These are phyloP conservation scores for Teratosphaeria pseudoeucalypti DNA, from an alignment of 2,329 filamentous ascomycete species.

Conservation along the genomic window DNA sequence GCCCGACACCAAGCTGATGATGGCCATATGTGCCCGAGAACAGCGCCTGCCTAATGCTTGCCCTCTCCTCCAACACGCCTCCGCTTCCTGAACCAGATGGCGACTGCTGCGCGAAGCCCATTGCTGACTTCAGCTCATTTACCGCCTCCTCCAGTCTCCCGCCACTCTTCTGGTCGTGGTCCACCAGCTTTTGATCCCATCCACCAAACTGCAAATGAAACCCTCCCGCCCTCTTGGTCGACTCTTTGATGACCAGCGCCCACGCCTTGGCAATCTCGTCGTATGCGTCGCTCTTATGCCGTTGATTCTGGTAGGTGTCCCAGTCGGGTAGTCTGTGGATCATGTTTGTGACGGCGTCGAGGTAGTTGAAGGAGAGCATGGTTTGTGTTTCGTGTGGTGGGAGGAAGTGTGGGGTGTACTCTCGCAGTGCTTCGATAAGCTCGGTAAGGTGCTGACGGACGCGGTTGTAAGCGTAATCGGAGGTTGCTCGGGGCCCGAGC, in stretches of 20 bases:
- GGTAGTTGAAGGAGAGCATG: slow-evolving; percentile 72
- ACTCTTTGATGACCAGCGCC: slow-evolving; percentile 83
- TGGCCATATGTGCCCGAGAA: slow-evolving; percentile 33
- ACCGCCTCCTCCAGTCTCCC: slow-evolving; percentile 74
- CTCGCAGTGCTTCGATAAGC: slow-evolving; percentile 78
- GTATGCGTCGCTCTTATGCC: slow-evolving; percentile 91
- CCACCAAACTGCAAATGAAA: slow-evolving; percentile 80
- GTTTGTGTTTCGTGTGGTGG: slow-evolving; percentile 81
- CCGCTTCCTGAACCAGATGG: slow-evolving; percentile 13
- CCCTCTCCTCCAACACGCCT: slow-evolving; percentile 26
- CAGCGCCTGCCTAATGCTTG: slow-evolving; percentile 41
- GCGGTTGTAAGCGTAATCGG: slow-evolving; percentile 91
- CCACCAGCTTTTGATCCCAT: slow-evolving; percentile 80
- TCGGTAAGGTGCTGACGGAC: slow-evolving; percentile 71
- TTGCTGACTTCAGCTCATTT: slow-evolving; percentile 59
- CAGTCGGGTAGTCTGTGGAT: slow-evolving; percentile 85
- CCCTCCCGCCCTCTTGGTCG: slow-evolving; percentile 79
- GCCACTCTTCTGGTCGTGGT: slow-evolving; percentile 78
- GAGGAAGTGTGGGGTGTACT: slow-evolving; percentile 92
- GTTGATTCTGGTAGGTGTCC: slow-evolving; percentile 77
- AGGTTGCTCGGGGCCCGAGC: slow-evolving; percentile 69
- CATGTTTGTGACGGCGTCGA: slow-evolving; percentile 82
- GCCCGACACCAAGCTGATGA: slow-evolving; percentile 47
- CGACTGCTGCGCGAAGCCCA: slow-evolving; percentile 62
- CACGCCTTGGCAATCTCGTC: slow-evolving; percentile 92